Conservation (phyloP, 768 basidiomycete genomes). For the Clitopilus hobsonii region DNA sequence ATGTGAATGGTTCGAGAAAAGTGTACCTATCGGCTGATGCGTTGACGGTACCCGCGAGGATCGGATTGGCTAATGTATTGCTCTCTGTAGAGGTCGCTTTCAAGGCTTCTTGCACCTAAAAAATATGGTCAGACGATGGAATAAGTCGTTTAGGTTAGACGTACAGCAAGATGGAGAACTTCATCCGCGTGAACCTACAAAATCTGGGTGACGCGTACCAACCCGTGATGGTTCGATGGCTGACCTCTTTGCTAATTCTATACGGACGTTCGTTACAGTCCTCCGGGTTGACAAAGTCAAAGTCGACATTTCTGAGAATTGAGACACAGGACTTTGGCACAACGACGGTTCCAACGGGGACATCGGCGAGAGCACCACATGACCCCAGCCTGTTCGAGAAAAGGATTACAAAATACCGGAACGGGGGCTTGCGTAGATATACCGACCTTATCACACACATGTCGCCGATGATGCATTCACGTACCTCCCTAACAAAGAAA, state of each 20-base stretch:
- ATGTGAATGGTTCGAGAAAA: neutral
- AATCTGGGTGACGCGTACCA: constrained; percentile 7
- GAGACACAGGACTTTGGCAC: constrained; percentile 66
- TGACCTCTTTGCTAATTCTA: constrained; percentile 61
- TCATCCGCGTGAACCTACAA: constrained; percentile 56
- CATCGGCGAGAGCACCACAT: constrained; percentile 65
- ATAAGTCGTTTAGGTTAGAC: constrained; percentile 16
- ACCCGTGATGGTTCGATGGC: no score
- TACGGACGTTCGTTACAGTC: constrained; percentile 47
- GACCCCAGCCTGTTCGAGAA: constrained; percentile 61
- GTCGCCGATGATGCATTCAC: constrained; percentile 68
- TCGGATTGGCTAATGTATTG: constrained; percentile 3
- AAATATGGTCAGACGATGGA: constrained; percentile 2
- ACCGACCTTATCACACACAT: constrained; percentile 46
- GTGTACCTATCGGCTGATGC: constrained; percentile 78
- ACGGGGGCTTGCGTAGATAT: constrained; percentile 4
- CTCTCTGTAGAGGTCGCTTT: constrained; percentile 20
- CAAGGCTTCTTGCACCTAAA: constrained; percentile 43
- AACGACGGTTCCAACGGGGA: constrained; percentile 74
- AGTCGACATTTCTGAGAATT: constrained; percentile 73
- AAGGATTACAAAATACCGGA: constrained; percentile 4
- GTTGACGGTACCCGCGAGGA: constrained; percentile 51
- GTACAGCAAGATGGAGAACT: constrained; percentile 45
- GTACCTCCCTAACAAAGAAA: constrained; percentile 78
- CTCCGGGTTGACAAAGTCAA: constrained; percentile 54